Percentiles rank a stretch among this genome's conserved stretches.
These are phyloP conservation scores for Amanita pseudoporphyria DNA, from an alignment of 768 basidiomycete species.

Conservation along the genomic window DNA sequence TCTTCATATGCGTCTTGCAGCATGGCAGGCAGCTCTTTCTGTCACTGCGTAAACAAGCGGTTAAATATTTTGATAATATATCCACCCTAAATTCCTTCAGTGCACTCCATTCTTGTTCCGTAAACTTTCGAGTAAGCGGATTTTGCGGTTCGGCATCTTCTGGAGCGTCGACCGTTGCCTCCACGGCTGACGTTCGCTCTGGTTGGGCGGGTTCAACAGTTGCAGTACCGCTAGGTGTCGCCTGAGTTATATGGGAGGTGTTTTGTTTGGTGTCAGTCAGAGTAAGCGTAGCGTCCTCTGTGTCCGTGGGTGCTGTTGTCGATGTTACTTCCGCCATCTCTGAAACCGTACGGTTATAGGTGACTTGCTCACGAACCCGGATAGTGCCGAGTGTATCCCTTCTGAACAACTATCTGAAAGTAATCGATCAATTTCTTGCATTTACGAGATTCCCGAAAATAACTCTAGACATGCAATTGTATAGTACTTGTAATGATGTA, in stretches of 20 bases:
- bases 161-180: conserved; percentile 6
- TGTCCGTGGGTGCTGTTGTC: too few species aligned
- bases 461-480: not conserved
- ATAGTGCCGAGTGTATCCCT: too few species aligned
- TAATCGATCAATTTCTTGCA: too few species aligned
- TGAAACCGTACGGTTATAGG: too few species aligned
- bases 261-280: too few species aligned
- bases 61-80: not conserved
- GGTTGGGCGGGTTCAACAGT: not conserved
- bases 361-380: too few species aligned
- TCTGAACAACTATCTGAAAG: too few species aligned
- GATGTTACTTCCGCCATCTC: too few species aligned
- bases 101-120: conserved; percentile 60
- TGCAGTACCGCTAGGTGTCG: not conserved
- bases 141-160: conserved; percentile 52
- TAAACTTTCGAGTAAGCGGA: conserved; percentile 59
- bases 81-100: conserved; percentile 60
- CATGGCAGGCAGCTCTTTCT: conserved; percentile 39
- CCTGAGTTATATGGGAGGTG: not conserved
- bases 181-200: conserved; percentile 8
- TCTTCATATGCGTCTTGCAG: conserved; percentile 55
- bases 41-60: not conserved
- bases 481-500: not conserved
- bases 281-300: too few species aligned
- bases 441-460: not conserved